Evolutionary conservation across 208 protist species (phyloP), one percentile per base, ranked within the genome.

Genomic region (Kentomonas sorsogonicus): DNA sequence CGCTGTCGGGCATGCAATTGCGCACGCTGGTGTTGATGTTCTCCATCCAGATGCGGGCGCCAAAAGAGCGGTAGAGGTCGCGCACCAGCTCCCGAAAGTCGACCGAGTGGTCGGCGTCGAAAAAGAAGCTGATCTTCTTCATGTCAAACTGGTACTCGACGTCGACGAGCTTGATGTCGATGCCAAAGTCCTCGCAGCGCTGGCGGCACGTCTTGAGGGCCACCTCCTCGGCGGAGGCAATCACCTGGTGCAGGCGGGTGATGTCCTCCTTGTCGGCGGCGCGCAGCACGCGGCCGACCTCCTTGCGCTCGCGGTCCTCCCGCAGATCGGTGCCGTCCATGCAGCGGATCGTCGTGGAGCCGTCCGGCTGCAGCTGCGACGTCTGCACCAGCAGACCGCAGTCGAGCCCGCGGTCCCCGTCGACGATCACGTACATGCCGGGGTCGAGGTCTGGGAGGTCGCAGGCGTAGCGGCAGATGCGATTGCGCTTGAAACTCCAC

Each of bases 101-200:
- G 1, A 95, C 78, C 59, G 77, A 81, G 70, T 88, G 76, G 58
- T 89, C 88, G 69, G 79, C 83, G 60, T 94, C 74, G 53, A 93
- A 96, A 73, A 88, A 96, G 58, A 96, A 96, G 60, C 80, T 90
- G 45, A 96, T 81, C 68, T 96, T 96, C 63, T 95, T 94, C 77
- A 84, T 86, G 59, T 96, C 91, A 55, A 95, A 95, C 85, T 96
- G 91, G 60, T 94, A 95, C 60, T 96, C 88, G 26, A 79, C 78
- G 61, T 94, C 88, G 29, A 84, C 54, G 20, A 95, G 57, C 46
- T 84, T 74, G 38, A 94, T 93, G 25, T 79, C 77, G 20, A 96
- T 86, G 22, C 79, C 79, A 26, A 89, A 77, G 47, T 96, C 85
- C 44, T 73, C 40, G 62, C 78, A 86, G 31, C 81, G 79, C 71